Evolutionary conservation across 331 rosid genomes (phyloP).

Genomic region (Quercus phellos): DNA sequence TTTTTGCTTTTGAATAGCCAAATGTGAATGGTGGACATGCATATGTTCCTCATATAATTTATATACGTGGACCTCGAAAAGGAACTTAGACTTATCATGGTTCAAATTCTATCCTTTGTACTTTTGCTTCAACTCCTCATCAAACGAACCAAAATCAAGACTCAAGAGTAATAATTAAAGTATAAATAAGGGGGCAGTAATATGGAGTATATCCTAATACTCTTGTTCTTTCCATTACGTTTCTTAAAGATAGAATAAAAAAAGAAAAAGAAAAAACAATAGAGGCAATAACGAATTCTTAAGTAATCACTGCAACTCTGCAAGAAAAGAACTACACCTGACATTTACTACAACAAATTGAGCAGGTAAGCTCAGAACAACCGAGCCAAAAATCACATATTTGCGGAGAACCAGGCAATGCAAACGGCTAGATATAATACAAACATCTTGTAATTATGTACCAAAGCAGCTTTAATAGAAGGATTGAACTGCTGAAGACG

Average conservation of each 20-base stretch:
- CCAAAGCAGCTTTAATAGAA: constrained; percentile 40
- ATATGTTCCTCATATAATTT: not conserved
- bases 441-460: not conserved
- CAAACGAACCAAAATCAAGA: not conserved
- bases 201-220: not conserved
- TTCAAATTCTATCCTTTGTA: not conserved
- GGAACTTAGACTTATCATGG: not conserved
- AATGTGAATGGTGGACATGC: too few species aligned
- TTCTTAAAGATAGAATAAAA: not conserved
- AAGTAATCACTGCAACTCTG: not conserved
- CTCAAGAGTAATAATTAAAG: not conserved
- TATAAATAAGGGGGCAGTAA: not conserved
- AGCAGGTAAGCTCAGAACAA: constrained; percentile 26
- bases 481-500: constrained; percentile 71
- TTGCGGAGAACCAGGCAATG: constrained; percentile 8
- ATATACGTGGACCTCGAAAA: not conserved
- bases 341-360: constrained; percentile 7
- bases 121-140: too few species aligned
- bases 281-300: constrained; percentile 5
- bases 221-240: not conserved
- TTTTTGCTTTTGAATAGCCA: too few species aligned
- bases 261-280: not conserved
- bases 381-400: constrained; percentile 12
- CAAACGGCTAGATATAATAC: constrained; percentile 30
- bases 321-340: not conserved